Conservation (phyloP, 1,284 basidiomycete genomes). For the Cryptococcus deneoformans region DNA sequence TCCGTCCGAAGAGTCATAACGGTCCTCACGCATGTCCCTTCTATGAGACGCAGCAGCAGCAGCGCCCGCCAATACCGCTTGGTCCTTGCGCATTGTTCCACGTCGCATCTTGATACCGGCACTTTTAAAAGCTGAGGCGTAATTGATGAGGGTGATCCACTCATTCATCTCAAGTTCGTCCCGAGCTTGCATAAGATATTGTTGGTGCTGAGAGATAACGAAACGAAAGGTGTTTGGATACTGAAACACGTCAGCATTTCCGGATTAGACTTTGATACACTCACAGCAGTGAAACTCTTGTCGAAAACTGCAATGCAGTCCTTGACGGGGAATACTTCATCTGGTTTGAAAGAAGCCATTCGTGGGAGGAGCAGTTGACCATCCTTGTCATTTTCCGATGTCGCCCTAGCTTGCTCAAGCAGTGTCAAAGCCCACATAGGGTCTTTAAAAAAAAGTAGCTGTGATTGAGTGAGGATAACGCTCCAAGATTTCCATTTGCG, state of each 20-base stretch:
- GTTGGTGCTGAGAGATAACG: conserved; percentile 60
- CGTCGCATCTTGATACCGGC: conserved; percentile 80
- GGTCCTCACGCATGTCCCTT: conserved; percentile 24
- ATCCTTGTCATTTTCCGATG: conserved; percentile 27
- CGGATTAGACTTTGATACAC: conserved; percentile 1
- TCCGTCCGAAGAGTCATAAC: background rate
- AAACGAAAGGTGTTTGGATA: conserved; percentile 75
- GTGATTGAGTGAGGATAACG: conserved; percentile 82
- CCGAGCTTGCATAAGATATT: conserved; percentile 74
- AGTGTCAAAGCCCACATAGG: conserved; percentile 63
- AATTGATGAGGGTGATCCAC: conserved; percentile 93
- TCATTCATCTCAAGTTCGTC: conserved; percentile 76
- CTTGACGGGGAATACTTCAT: conserved; percentile 79
- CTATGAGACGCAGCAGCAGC: conserved; percentile 75
- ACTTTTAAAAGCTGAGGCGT: conserved; percentile 87
- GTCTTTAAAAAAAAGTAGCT: conserved; percentile 90
- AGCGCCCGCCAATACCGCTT: conserved; percentile 71
- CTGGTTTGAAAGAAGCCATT: conserved; percentile 69
- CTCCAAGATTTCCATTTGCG: conserved; percentile 89
- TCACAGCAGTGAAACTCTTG: conserved; percentile 68
- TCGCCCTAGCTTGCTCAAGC: conserved; percentile 53
- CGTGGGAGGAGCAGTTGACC: conserved; percentile 53
- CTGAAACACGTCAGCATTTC: conserved; percentile 45
- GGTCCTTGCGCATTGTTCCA: conserved; percentile 63
- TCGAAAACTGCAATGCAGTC: conserved; percentile 78